Evolutionary conservation across 345 rosid genomes (phyloP), one percentile per base, ranked within the genome.

Genomic region (Corymbia maculata): DNA sequence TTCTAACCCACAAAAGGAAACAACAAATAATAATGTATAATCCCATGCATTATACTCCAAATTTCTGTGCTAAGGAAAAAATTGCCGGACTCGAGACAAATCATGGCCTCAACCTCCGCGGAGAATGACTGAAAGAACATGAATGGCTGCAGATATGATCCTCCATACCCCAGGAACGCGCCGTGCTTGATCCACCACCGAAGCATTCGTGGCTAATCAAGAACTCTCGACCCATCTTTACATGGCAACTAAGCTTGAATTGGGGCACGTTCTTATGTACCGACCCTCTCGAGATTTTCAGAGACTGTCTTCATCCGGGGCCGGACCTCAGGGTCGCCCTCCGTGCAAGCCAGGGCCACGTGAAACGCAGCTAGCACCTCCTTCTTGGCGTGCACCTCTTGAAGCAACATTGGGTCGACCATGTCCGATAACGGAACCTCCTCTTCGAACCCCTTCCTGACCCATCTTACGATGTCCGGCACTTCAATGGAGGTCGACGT

Each of bases 291-390:
- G 14, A 98, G 94, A 90, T 93, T 98, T 88, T 97, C 99, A 0
- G 97, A 95, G 12, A 98, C 96, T 26, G 90, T 96, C 93, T 97
- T 98, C 99, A 98, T 97, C 90, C 98, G 93, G 9, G 98, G 98
- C 79, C 99, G 96, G 21, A 94, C 21, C 90, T 98, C 99, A 0
- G 99, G 97, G 53, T 98, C 99, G 11, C 88, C 89, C 91, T 98
- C 98, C 0, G 99, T 94, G 93, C 99, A 98, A 26, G 98, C 93
- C 50, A 98, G 92, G 19, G 99, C 99, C 42, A 98, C 93, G 61
- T 98, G 98, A 44, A 98, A 97, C 44, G 91, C 97, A 1, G 99
- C 97, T 24, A 97, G 85, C 24, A 98, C 99, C 89, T 97, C 98
- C 89, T 97, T 96, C 90, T 97, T 97, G 44, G 97, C 99, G 8